These are phyloP conservation scores for Selaginella tamariscina DNA, from an alignment of 75 land plant genomes.

Conservation along the genomic window DNA sequence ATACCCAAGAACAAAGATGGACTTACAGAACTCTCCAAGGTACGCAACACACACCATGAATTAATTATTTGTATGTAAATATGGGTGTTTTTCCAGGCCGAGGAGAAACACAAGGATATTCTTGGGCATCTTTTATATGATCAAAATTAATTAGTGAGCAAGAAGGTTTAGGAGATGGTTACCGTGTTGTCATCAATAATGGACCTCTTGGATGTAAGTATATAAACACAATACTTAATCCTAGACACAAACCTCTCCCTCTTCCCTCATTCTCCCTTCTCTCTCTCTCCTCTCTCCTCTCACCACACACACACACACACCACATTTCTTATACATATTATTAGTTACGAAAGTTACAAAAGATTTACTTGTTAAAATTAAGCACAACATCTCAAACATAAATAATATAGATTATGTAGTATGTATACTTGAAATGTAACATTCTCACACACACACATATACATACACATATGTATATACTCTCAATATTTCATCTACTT, in stretches of 20 bases:
- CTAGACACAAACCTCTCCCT: no score
- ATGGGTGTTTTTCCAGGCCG: constrained; percentile 42
- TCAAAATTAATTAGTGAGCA: constrained; percentile 73
- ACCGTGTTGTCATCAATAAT: constrained; percentile 76
- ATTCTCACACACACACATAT: no score
- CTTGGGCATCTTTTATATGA: constrained; percentile 67
- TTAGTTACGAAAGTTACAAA: no score
- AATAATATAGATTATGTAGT: background rate
- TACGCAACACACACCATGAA: constrained; percentile 13
- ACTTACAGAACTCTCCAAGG: constrained; percentile 79
- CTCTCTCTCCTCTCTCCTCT: no score
- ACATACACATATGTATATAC: background rate
- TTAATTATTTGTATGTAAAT: background rate
- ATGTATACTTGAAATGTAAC: no score
- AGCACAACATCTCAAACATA: no score
- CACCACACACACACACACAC: no score
- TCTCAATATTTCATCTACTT: constrained; percentile 3
- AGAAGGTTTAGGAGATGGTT: constrained; percentile 68
- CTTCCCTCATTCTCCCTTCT: background rate
- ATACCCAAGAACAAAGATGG: constrained; percentile 88
- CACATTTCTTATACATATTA: no score
- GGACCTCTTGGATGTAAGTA: constrained; percentile 74
- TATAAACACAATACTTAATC: no score
- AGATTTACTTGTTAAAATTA: background rate
- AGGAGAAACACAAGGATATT: constrained; percentile 54